phyloP scores from a whole-genome alignment of 2,329 filamentous ascomycete species.

The Talaromyces atroroseus region DNA sequence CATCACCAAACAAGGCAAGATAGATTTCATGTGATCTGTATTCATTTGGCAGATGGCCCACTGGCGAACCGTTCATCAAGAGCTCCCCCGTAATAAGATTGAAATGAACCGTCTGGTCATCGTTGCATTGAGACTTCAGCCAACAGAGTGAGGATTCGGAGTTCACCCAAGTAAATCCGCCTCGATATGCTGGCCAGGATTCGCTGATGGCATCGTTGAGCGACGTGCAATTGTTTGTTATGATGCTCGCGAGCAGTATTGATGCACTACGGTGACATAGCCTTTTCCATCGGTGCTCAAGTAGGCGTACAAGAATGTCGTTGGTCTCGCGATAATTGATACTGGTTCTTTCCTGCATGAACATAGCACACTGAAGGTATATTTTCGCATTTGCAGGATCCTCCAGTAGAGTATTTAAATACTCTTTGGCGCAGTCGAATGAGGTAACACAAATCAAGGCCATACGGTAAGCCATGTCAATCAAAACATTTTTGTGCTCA shows the following conservation, averaged over 20 bases:
- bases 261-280: conserved; percentile 14
- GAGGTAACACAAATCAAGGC: conserved; percentile 41
- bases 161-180: conserved; percentile 12
- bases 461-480: conserved; percentile 32
- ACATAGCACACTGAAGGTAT: not conserved
- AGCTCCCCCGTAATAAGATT: conserved; percentile 31
- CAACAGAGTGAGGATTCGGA: not conserved
- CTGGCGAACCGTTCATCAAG: conserved; percentile 26
- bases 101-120: conserved; percentile 21
- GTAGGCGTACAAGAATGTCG: conserved; percentile 14
- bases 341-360: not conserved
- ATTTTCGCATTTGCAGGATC: not conserved
- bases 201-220: conserved; percentile 16
- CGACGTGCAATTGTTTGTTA: conserved; percentile 6
- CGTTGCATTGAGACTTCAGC: not conserved
- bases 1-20: not conserved
- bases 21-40: conserved; percentile 21
- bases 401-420: conserved; percentile 26
- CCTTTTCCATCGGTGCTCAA: conserved; percentile 23
- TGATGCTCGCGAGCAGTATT: conserved; percentile 10
- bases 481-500: conserved; percentile 26
- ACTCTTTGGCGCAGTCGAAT: conserved; percentile 38
- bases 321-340: not conserved
- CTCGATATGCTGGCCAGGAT: conserved; percentile 18
- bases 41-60: conserved; percentile 24